Conservation (phyloP, 140 eudicot species). For the Oenanthe javanica region DNA sequence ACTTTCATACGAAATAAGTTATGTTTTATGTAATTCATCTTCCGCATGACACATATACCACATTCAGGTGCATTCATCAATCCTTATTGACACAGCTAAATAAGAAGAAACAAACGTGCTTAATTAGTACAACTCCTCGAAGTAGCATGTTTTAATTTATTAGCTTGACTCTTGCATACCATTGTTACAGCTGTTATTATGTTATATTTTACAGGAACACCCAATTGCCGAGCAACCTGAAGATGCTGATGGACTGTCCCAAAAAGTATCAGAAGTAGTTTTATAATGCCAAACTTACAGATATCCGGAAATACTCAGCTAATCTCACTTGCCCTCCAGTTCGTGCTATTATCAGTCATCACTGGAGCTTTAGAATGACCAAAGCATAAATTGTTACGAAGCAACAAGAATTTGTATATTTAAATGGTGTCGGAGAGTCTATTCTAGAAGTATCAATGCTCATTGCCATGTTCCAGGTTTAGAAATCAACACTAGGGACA, state of each 20-base stretch:
- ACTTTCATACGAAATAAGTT: background rate
- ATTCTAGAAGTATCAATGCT: background rate
- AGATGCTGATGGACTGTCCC: conserved; percentile 48
- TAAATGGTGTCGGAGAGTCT: background rate
- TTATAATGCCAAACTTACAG: conserved; percentile 20
- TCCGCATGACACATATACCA: background rate
- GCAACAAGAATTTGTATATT: background rate
- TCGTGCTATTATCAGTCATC: background rate
- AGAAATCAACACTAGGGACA: background rate
- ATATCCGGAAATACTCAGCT: background rate
- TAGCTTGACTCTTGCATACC: background rate
- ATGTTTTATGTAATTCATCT: background rate
- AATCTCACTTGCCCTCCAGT: background rate
- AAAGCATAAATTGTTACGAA: background rate
- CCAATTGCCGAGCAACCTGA: conserved; percentile 38
- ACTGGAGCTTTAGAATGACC: background rate
- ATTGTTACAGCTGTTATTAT: background rate
- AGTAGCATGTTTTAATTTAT: background rate
- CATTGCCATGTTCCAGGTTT: background rate
- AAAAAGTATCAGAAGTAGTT: conserved; percentile 38
- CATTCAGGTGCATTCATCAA: background rate
- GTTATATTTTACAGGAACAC: conserved; percentile 40
- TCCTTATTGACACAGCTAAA: background rate
- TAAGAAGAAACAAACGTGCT: background rate
- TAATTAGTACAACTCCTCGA: background rate